A percentile compares a stretch with the other conserved stretches of the same genome.
Conservation (phyloP, 2,329 filamentous ascomycete genomes). For the Fusarium veterinarium region DNA sequence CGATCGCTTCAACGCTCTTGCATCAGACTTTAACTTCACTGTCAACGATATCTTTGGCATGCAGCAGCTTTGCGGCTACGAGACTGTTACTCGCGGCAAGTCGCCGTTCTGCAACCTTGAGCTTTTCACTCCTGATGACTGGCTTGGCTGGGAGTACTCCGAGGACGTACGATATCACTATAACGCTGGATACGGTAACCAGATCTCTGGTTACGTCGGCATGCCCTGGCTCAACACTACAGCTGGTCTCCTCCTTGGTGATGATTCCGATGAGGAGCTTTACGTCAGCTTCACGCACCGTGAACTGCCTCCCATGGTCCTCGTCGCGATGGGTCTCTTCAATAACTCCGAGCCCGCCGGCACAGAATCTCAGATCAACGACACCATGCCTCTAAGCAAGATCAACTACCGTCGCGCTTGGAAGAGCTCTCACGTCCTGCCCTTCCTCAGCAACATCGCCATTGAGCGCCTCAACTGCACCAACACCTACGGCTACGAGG, state of each 20-base stretch:
- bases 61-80: conserved; percentile 74
- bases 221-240: conserved; percentile 76
- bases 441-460: conserved; percentile 74
- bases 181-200: conserved; percentile 73
- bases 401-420: conserved; percentile 74
- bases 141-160: conserved; percentile 74
- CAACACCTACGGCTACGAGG: conserved; percentile 61
- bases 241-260: conserved; percentile 58
- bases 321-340: conserved; percentile 76
- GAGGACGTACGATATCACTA: conserved; percentile 74
- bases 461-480: conserved; percentile 72
- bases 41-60: conserved; percentile 71
- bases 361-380: conserved; percentile 61
- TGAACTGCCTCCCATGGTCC: conserved; percentile 73
- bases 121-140: conserved; percentile 70
- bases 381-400: conserved; percentile 71
- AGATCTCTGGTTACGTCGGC: conserved; percentile 67
- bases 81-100: conserved; percentile 70
- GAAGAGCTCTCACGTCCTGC: conserved; percentile 71
- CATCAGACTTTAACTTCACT: conserved; percentile 71
- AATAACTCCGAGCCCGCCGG: conserved; percentile 71
- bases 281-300: conserved; percentile 77
- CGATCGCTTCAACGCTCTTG: conserved; percentile 64
- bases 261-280: conserved; percentile 62
- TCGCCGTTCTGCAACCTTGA: conserved; percentile 71